Percentiles rank a stretch among this genome's conserved stretches.
Conservation (phyloP, 2,329 filamentous ascomycete species). For the Coniochaeta sp. region DNA sequence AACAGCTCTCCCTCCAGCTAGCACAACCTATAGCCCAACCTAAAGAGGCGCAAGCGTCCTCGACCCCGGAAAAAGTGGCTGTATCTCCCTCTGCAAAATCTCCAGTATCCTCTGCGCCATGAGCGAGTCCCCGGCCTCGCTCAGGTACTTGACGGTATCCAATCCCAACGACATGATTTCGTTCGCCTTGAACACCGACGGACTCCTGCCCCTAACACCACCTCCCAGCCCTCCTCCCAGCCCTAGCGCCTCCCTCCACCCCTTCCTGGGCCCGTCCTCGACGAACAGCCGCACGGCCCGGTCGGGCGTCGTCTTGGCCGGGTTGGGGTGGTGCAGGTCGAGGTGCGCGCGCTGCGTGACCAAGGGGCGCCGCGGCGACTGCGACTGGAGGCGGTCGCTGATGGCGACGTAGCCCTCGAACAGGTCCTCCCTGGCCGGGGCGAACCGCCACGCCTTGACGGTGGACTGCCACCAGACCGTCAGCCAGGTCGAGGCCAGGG, state of each 20-base stretch:
- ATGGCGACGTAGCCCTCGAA: slow-evolving; percentile 47
- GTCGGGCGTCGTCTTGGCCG: slow-evolving; percentile 40
- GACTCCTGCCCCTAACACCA: too few relatives aligned
- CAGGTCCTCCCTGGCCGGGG: slow-evolving; percentile 36
- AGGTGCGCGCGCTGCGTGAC: slow-evolving; percentile 45
- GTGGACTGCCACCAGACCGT: slow-evolving; percentile 45
- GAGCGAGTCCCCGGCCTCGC: slow-evolving; percentile 28
- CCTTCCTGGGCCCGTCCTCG: slow-evolving; percentile 7
- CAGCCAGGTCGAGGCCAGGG: slow-evolving; percentile 37
- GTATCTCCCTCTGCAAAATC: slow-evolving; percentile 25
- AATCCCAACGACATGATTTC: slow-evolving; percentile 32
- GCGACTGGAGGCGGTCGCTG: slow-evolving; percentile 28
- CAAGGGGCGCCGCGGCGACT: slow-evolving; percentile 19
- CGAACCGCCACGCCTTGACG: slow-evolving; percentile 37
- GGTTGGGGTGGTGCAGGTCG: slow-evolving; percentile 46
- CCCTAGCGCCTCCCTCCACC: slow-evolving; percentile 1
- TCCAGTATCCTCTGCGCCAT: slow-evolving; percentile 34
- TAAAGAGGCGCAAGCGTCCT: slow-evolving; percentile 3
- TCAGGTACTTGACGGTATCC: slow-evolving; percentile 40
- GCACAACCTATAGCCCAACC: not conserved
- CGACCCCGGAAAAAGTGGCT: slow-evolving; percentile 1
- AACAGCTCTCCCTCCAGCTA: too few relatives aligned
- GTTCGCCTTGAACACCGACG: not conserved
- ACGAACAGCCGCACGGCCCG: slow-evolving; percentile 40
- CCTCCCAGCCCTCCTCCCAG: too few relatives aligned